phyloP scores from a whole-genome alignment of 441 rosid genomes.

The Gossypium lobatum region DNA sequence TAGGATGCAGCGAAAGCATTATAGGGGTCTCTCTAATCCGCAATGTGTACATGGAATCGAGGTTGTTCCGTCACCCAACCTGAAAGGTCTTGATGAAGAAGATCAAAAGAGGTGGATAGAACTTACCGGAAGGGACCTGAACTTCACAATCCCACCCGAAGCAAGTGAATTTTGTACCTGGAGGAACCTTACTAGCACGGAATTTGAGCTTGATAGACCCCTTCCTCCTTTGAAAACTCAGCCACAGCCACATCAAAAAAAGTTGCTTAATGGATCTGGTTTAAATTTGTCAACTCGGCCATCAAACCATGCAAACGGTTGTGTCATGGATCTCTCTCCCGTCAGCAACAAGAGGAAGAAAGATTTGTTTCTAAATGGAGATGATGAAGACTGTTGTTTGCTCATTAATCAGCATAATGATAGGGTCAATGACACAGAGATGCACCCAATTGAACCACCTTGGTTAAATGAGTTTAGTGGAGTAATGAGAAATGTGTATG shows the following conservation, averaged over 20 bases:
- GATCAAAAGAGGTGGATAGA: conserved; percentile 67
- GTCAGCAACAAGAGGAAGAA: conserved; percentile 53
- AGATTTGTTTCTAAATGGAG: conserved; percentile 42
- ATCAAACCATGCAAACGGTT: conserved; percentile 39
- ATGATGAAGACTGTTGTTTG: conserved; percentile 46
- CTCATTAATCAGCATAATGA: conserved; percentile 37
- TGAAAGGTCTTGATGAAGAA: conserved; percentile 49
- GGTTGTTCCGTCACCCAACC: conserved; percentile 49
- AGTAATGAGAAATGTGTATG: conserved; percentile 49
- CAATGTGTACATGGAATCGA: conserved; percentile 73
- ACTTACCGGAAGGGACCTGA: conserved; percentile 60
- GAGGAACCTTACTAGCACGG: conserved; percentile 58
- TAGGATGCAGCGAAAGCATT: conserved; percentile 71
- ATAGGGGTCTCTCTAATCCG: conserved; percentile 64
- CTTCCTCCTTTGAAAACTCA: conserved; percentile 39
- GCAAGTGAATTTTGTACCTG: conserved; percentile 60
- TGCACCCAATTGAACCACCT: conserved; percentile 37
- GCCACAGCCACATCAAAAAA: conserved; percentile 40
- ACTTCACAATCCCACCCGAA: conserved; percentile 46
- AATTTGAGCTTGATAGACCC: conserved; percentile 56
- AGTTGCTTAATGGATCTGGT: conserved; percentile 53
- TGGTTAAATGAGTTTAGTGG: conserved; percentile 62
- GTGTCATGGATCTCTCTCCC: conserved; percentile 46
- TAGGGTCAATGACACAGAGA: conserved; percentile 31
- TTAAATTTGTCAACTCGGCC: conserved; percentile 51